Evolutionary conservation across 2,329 filamentous ascomycete species (phyloP), one percentile per base, ranked within the genome.

Genomic region (Nakataea oryzae): DNA sequence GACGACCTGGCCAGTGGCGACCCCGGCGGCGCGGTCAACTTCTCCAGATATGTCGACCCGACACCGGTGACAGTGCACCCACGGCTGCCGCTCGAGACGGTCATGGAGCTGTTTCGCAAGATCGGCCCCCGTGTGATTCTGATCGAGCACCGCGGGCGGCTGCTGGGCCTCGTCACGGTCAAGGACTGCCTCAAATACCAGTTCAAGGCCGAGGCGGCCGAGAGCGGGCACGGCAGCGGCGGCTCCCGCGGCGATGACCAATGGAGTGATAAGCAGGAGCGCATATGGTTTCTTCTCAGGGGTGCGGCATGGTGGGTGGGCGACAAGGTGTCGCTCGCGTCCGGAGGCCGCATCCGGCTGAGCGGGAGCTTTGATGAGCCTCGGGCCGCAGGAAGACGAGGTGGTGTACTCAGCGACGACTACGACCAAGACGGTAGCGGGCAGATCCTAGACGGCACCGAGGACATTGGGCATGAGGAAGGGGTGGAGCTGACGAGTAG

Each of bases 81-180:
- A 0, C 86, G 91, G 1, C 84, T 97, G 0, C 90, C 93, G 0
- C 85, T 99, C 0, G 95, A 99, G 75, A 99, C 95, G 0, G 93
- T 96, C 34, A 97, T 99, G 92, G 95, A 99, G 71, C 81, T 99
- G 13, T 99, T 99, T 79, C 93, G 93, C 73, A 99, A 97, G 77
- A 96, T 99, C 72, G 95, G 95, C 0, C 95, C 93, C 0, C 85
- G 95, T 1, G 92, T 97, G 7, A 93, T 99, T 59, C 81, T 99
- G 3, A 88, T 97, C 54, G 95, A 99, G 73, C 89, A 96, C 71
- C 89, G 90, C 63, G 95, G 95, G 17, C 85, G 85, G 59, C 81
- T 99, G 2, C 85, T 84, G 0, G 95, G 95, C 0, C 81, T 99
- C 0, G 90, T 99, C 0, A 99, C 95, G 0, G 90, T 97, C 65